Base-by-base conservation (phyloP, 345 rosid species). In the Euphorbia lathyris region DNA sequence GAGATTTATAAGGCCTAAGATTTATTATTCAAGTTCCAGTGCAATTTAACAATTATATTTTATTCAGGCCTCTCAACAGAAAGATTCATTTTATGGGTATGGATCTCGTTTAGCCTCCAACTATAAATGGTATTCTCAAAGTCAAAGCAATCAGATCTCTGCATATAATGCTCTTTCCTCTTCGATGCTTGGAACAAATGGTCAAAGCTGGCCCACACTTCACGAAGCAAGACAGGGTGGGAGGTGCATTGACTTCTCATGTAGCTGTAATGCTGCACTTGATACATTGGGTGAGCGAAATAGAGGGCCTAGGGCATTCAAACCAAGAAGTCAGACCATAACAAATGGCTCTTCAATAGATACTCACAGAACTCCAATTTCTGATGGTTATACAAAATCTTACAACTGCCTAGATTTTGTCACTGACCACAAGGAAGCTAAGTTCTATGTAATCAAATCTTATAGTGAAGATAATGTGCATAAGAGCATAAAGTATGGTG, bases 381-480 rank as follows among this genome's bases (percentile, higher is more conserved):
- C 50, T 74, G 63, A 73, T 40, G 75, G 72, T 53, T 78, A 60
- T 75, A 67, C 65, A 12, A 70, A 58, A 47, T 78, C 71, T 40
- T 80, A 74, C 74, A 82, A 78, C 67, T 63, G 23, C 45, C 61
- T 50, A 40, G 86, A 85, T 73, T 87, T 80, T 80, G 78, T 84
- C 71, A 81, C 76, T 65, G 80, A 82, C 53, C 86, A 84, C 67
- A 76, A 71, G 72, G 84, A 85, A 36, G 92, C 91, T 47, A 90
- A 84, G 82, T 92, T 90, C 89, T 92, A 85, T 34, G 81, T 92
- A 56, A 92, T 92, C 27, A 92, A 92, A 80, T 92, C 97, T 1
- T 92, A 92, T 70, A 92, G 94, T 72, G 97, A 92, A 80, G 97
- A 92, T 79, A 91, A 92, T 76, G 89, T 92, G 57, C 89, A 90